Evolutionary conservation across 257 asterid genomes (phyloP).

Genomic region (Cinchona pubescens): DNA sequence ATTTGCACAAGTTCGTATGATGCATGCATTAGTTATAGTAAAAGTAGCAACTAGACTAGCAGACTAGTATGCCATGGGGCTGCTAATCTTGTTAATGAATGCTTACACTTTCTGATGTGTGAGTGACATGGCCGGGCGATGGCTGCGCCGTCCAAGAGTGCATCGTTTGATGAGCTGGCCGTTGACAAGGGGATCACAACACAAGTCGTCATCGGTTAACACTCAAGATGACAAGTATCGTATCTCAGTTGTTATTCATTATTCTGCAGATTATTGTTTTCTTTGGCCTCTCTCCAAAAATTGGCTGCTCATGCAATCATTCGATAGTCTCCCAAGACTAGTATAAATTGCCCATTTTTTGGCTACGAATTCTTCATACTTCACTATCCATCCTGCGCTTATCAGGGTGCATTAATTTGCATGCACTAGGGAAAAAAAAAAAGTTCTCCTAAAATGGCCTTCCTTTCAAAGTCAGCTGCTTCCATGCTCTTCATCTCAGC

Average conservation of each 20-base stretch:
- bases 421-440: not conserved
- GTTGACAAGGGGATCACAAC: constrained; percentile 1
- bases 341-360: constrained; percentile 18
- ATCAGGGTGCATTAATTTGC: not conserved
- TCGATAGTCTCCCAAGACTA: not conserved
- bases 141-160: constrained; percentile 11
- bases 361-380: not conserved
- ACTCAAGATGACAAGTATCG: not conserved
- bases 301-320: constrained; percentile 29
- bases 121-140: not conserved
- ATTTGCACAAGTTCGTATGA: not conserved
- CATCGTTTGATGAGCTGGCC: constrained; percentile 15
- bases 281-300: constrained; percentile 15
- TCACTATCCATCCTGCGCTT: not conserved
- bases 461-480: constrained; percentile 10
- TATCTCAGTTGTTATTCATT: constrained; percentile 4
- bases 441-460: not conserved
- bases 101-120: not conserved
- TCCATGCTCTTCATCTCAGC: not conserved
- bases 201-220: constrained; percentile 3
- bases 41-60: not conserved
- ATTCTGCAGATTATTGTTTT: not conserved
- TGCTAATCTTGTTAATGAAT: not conserved
- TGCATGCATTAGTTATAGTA: not conserved
- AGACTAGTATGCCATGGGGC: not conserved